phyloP scores from a whole-genome alignment of 345 rosid species.

The Citrus reticulata region DNA sequence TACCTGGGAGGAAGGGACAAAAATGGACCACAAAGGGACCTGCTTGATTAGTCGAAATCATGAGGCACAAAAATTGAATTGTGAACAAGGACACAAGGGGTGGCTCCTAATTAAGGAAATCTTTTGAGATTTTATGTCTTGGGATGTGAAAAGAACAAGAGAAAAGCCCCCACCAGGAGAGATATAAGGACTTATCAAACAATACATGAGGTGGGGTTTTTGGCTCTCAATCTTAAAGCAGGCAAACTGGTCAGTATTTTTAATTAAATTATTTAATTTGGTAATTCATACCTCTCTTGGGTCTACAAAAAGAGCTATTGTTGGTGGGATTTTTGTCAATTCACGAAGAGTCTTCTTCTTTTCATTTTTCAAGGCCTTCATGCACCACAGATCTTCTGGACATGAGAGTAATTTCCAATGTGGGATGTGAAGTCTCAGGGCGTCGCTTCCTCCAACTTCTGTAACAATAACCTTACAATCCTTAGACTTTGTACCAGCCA shows the following conservation, averaged over 20 bases:
- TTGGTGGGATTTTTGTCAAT: conserved; percentile 26
- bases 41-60: conserved; percentile 33
- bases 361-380: conserved; percentile 51
- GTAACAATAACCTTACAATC: conserved; percentile 60
- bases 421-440: conserved; percentile 44
- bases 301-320: conserved; percentile 66
- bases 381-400: conserved; percentile 84
- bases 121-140: conserved; percentile 37
- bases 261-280: too few species aligned
- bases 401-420: conserved; percentile 75
- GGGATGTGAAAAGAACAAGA: conserved; percentile 41
- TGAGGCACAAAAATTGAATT: conserved; percentile 20
- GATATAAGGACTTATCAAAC: conserved; percentile 22
- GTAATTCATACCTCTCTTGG: conserved; percentile 67
- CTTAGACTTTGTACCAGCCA: conserved; percentile 43
- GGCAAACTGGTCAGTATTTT: conserved; percentile 5
- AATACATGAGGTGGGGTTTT: conserved; percentile 25
- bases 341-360: conserved; percentile 22
- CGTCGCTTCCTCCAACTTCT: conserved; percentile 51
- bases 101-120: conserved; percentile 76
- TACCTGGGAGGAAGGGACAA: conserved; percentile 9
- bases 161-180: conserved; percentile 31
- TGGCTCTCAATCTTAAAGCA: neutral
- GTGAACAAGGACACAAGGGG: conserved; percentile 34
- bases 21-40: conserved; percentile 24